Evolutionary conservation across 495 filamentous ascomycete genomes (phyloP).

Genomic region (Thermothielavioides terrestris): DNA sequence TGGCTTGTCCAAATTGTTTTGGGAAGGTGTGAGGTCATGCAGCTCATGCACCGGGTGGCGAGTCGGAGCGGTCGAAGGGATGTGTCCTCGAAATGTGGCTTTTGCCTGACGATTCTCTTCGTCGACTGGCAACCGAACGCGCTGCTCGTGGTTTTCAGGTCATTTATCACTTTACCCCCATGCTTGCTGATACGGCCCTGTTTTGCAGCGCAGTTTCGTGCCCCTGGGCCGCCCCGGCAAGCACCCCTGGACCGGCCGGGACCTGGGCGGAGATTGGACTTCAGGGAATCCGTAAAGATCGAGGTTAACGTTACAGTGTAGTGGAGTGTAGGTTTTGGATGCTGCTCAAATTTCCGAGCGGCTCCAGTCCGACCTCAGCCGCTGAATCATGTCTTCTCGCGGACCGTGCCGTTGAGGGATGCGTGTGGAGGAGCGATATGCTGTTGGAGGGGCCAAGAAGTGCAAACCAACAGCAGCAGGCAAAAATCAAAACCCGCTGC

Average conservation of each 20-base stretch:
- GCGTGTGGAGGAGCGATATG: background rate
- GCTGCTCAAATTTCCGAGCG: slow-evolving; percentile 12
- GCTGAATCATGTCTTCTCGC: background rate
- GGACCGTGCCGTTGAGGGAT: background rate
- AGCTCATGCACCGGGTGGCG: background rate
- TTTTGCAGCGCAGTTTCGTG: no score
- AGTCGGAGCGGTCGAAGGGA: background rate
- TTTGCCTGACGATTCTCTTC: background rate
- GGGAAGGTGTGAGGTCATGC: background rate
- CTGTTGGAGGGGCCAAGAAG: background rate
- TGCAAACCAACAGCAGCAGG: background rate
- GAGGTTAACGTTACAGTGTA: no score
- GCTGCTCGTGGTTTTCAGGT: background rate
- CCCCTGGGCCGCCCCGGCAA: no score
- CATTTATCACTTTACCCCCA: background rate
- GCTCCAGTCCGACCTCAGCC: slow-evolving; percentile 4
- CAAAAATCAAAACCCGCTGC: background rate
- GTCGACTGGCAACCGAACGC: background rate
- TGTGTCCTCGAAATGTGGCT: background rate
- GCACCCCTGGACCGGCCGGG: no score
- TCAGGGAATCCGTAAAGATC: no score
- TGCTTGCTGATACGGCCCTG: background rate
- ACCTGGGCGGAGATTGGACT: no score
- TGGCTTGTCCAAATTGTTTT: background rate
- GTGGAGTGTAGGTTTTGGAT: no score